A percentile compares a stretch with the other conserved stretches of the same genome.
Evolutionary conservation across 495 filamentous ascomycete genomes (phyloP).

Genomic region (Hyphodiscus hymeniophilus): DNA sequence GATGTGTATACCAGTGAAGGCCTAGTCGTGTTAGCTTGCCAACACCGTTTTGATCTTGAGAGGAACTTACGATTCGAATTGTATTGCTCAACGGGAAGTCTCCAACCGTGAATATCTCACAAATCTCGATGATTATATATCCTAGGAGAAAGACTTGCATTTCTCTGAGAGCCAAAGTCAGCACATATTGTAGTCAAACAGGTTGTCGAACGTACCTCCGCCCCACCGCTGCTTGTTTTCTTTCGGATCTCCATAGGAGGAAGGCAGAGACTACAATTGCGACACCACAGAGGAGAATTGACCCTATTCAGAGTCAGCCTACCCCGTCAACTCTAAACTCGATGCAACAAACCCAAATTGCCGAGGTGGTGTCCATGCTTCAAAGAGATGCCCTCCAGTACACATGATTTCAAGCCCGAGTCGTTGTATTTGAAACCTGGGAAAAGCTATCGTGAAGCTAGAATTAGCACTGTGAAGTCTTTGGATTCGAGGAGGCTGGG

Average conservation of each 20-base stretch:
- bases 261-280: conserved; percentile 59
- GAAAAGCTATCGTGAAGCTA: conserved; percentile 30
- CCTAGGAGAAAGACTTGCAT: conserved; percentile 90
- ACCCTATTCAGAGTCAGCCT: conserved; percentile 48
- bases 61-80: conserved; percentile 55
- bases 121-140: conserved; percentile 84
- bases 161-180: conserved; percentile 52
- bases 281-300: conserved; percentile 74
- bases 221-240: conserved; percentile 90
- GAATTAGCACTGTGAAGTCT: conserved; percentile 10
- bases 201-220: conserved; percentile 54
- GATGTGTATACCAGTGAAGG: conserved; percentile 87
- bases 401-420: conserved; percentile 52
- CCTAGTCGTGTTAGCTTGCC: conserved; percentile 40
- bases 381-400: conserved; percentile 63
- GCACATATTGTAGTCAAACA: not conserved
- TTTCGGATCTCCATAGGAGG: conserved; percentile 74
- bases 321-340: conserved; percentile 3
- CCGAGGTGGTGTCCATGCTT: conserved; percentile 54
- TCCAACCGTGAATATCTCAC: conserved; percentile 93
- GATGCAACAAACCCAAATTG: conserved; percentile 67
- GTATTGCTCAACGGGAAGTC: conserved; percentile 65
- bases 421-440: conserved; percentile 25
- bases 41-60: not conserved
- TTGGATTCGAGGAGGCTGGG: conserved; percentile 12